Evolutionary conservation across 2,329 filamentous ascomycete genomes (phyloP), one percentile per base, ranked within the genome.

Genomic region (Hypoxylon sp.): DNA sequence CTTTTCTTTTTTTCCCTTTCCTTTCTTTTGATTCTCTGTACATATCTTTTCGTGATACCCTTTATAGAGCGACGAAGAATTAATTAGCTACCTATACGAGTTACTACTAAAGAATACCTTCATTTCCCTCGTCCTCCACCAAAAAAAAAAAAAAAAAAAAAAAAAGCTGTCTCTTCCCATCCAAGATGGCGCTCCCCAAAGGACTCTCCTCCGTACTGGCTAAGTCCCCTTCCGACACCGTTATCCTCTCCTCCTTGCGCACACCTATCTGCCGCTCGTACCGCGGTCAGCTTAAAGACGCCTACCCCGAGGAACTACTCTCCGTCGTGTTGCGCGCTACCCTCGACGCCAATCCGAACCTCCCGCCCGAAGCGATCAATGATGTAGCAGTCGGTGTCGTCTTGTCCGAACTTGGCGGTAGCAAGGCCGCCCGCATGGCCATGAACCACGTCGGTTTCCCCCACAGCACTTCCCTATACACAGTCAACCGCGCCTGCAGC

Each of bases 341-440:
- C 0, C 85, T 94, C 57, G 86, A 88, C 63, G 89, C 89, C 44
- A 91, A 92, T 77, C 92, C 93, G 1, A 89, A 89, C 73, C 88
- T 96, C 67, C 87, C 92, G 74, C 89, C 92, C 0, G 81, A 87
- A 2, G 81, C 86, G 51, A 89, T 95, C 71, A 86, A 97, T 74
- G 95, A 98, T 77, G 88, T 98, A 3, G 91, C 90, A 70, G 90
- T 98, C 62, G 95, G 94, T 73, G 94, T 94, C 35, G 94, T 98
- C 3, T 89, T 98, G 60, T 94, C 93, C 29, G 94, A 97, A 80
- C 91, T 98, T 13, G 94, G 94, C 72, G 94, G 94, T 64, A 91
- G 88, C 74, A 98, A 98, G 84, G 94, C 94, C 0, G 94, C 92
- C 1, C 92, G 94, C 71, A 97, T 97, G 93, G 94, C 94, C 48